These are phyloP conservation scores for Cladophialophora chaetospira DNA, from an alignment of 2,329 filamentous ascomycete species.

Conservation along the genomic window DNA sequence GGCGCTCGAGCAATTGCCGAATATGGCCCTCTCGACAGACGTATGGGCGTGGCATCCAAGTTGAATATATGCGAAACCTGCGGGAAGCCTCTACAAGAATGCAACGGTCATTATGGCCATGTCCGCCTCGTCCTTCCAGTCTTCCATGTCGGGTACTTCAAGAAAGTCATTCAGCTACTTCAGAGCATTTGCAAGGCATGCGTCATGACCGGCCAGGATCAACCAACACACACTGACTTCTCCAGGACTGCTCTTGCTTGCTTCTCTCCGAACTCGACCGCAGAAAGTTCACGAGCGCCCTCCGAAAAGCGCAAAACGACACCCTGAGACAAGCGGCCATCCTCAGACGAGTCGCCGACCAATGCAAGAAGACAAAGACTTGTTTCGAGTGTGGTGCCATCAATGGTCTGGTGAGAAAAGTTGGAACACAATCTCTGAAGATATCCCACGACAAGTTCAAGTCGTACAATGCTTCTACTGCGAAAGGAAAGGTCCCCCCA, in stretches of 20 bases:
- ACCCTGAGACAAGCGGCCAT: conserved; percentile 82
- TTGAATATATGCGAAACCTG: conserved; percentile 78
- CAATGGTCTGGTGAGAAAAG: conserved; percentile 91
- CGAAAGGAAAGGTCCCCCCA: conserved; percentile 80
- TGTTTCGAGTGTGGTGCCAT: conserved; percentile 79
- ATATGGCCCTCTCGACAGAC: conserved; percentile 84
- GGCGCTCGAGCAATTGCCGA: conserved; percentile 60
- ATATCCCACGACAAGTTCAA: conserved; percentile 92
- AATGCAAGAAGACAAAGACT: conserved; percentile 81
- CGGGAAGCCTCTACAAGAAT: conserved; percentile 75
- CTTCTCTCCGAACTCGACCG: conserved; percentile 80
- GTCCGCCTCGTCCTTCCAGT: conserved; percentile 86
- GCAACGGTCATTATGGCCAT: conserved; percentile 94
- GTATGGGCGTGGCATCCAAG: conserved; percentile 88
- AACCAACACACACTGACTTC: conserved; percentile 12
- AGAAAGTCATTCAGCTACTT: conserved; percentile 86
- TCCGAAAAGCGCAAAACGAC: conserved; percentile 80
- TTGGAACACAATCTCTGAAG: conserved; percentile 79
- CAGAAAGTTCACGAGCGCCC: conserved; percentile 73
- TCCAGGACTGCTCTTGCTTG: conserved; percentile 75
- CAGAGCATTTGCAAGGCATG: conserved; percentile 86
- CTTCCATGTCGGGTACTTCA: conserved; percentile 95
- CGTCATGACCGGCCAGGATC: conserved; percentile 1
- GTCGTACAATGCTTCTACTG: conserved; percentile 83
- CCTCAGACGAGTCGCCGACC: conserved; percentile 83